These are phyloP conservation scores for Chalciporus pseudorubinellus DNA, from an alignment of 768 basidiomycete species.

Conservation along the genomic window DNA sequence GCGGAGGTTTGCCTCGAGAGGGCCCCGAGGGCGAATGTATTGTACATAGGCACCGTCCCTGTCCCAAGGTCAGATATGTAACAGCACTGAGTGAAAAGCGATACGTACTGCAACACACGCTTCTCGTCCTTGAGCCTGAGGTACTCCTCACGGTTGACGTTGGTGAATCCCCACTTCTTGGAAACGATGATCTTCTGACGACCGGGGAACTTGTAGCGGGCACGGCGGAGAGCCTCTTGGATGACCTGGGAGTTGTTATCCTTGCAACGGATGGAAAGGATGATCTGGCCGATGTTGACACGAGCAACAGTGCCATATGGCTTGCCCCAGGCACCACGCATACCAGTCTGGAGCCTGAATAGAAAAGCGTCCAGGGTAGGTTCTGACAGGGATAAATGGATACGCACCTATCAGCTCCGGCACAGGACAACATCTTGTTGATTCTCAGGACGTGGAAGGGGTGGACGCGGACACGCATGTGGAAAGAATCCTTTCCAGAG, in stretches of 20 bases:
- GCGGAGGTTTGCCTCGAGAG: slow-evolving; percentile 80
- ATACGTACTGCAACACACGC: slow-evolving; percentile 79
- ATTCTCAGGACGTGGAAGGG: slow-evolving; percentile 98
- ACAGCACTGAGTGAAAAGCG: not conserved
- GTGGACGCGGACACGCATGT: slow-evolving; percentile 93
- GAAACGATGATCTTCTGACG: slow-evolving; percentile 96
- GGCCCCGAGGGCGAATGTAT: slow-evolving; percentile 87
- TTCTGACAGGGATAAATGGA: no score
- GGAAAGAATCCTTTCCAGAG: slow-evolving; percentile 98
- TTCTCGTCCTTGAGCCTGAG: slow-evolving; percentile 85
- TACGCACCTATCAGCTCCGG: slow-evolving; percentile 89
- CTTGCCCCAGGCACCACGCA: slow-evolving; percentile 99
- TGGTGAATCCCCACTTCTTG: slow-evolving; percentile 99
- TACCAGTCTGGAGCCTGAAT: slow-evolving; percentile 84
- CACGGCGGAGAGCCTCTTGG: slow-evolving; percentile 95
- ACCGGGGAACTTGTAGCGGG: slow-evolving; percentile 99
- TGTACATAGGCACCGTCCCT: slow-evolving; percentile 92
- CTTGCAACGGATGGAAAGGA: slow-evolving; percentile 88
- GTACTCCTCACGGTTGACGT: slow-evolving; percentile 88
- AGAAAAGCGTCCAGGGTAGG: not conserved
- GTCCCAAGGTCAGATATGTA: not conserved
- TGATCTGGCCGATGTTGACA: slow-evolving; percentile 96
- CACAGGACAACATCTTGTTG: slow-evolving; percentile 99
- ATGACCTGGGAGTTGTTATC: slow-evolving; percentile 84
- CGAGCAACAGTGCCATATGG: slow-evolving; percentile 95